Percentiles rank a stretch among this genome's conserved stretches.
phyloP scores from a whole-genome alignment of 2,329 filamentous ascomycete genomes.

The Trichothecium roseum region DNA sequence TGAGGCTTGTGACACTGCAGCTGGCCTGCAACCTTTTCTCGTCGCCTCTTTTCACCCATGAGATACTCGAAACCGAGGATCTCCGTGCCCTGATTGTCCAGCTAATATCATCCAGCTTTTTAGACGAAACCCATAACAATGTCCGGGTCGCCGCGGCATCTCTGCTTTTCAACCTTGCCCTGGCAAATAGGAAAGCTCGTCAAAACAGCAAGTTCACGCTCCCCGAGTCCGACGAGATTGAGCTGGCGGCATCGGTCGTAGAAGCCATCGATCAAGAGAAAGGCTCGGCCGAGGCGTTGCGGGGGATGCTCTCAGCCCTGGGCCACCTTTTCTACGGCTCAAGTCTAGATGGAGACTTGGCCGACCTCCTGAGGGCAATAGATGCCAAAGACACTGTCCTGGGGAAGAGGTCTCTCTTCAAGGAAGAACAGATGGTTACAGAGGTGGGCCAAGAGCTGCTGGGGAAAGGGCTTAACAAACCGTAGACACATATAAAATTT shows the following conservation, averaged over 20 bases:
- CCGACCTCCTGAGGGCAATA: conserved; percentile 68
- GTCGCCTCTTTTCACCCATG: conserved; percentile 57
- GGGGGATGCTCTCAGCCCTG: conserved; percentile 65
- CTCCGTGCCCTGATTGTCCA: conserved; percentile 52
- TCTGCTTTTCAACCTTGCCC: conserved; percentile 72
- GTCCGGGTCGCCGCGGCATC: conserved; percentile 74
- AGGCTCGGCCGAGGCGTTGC: conserved; percentile 59
- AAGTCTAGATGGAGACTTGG: conserved; percentile 61
- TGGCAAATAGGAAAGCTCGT: conserved; percentile 57
- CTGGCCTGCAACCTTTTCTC: conserved; percentile 79
- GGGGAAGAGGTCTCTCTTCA: conserved; percentile 45
- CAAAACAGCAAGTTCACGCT: conserved; percentile 47
- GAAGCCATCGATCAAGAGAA: conserved; percentile 57
- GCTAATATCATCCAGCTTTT: conserved; percentile 65
- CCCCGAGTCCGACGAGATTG: conserved; percentile 62
- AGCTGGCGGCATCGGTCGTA: conserved; percentile 69
- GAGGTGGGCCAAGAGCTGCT: conserved; percentile 44
- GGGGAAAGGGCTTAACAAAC: conserved; percentile 35
- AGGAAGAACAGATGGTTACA: conserved; percentile 43
- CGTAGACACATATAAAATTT: too few species aligned
- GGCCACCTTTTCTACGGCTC: conserved; percentile 67
- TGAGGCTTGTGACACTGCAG: conserved; percentile 76
- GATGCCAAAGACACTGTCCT: conserved; percentile 59
- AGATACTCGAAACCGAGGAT: conserved; percentile 40
- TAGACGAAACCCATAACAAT: conserved; percentile 65